phyloP scores from a whole-genome alignment of 352 stramenopile genomes.

The Globisporangium orthogonon region DNA sequence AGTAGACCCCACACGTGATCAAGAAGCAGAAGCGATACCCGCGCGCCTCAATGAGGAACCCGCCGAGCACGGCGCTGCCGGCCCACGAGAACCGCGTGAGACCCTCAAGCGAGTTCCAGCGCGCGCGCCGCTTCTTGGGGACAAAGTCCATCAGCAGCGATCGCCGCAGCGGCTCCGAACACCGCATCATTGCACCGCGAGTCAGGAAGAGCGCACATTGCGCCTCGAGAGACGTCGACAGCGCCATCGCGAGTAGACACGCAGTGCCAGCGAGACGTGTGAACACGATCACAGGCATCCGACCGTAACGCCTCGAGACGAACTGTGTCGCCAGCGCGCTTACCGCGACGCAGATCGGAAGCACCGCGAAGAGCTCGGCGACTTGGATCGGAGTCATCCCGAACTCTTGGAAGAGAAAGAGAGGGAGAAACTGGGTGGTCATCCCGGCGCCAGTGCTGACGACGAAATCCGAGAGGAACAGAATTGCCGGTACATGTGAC shows the following conservation, averaged over 20 bases:
- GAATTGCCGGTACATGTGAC: conserved; percentile 46
- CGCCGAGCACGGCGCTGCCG: conserved; percentile 62
- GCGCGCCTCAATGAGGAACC: conserved; percentile 44
- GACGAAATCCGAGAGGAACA: conserved; percentile 66
- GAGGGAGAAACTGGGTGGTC: conserved; percentile 47
- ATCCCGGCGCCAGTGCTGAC: conserved; percentile 60
- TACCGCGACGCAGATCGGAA: conserved; percentile 41
- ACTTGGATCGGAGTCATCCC: conserved; percentile 43
- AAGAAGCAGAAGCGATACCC: conserved; percentile 68
- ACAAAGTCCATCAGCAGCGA: conserved; percentile 80
- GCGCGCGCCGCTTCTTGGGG: conserved; percentile 40
- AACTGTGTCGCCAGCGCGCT: conserved; percentile 39
- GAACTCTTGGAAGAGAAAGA: conserved; percentile 64
- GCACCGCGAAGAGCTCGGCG: conserved; percentile 45
- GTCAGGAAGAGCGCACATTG: conserved; percentile 50
- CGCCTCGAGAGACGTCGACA: conserved; percentile 16
- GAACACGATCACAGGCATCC: conserved; percentile 54
- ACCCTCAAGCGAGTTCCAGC: conserved; percentile 67
- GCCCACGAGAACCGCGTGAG: conserved; percentile 55
- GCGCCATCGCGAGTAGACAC: conserved; percentile 41
- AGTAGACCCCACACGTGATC: conserved; percentile 37
- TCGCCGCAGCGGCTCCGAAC: conserved; percentile 49
- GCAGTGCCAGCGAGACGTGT: conserved; percentile 31
- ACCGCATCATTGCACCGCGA: conserved; percentile 48
- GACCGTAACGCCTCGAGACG: conserved; percentile 22